Percentiles rank a stretch among this genome's conserved stretches.
These are phyloP conservation scores for Theobroma grandiflorum DNA, from an alignment of 441 rosid genomes.

Conservation along the genomic window DNA sequence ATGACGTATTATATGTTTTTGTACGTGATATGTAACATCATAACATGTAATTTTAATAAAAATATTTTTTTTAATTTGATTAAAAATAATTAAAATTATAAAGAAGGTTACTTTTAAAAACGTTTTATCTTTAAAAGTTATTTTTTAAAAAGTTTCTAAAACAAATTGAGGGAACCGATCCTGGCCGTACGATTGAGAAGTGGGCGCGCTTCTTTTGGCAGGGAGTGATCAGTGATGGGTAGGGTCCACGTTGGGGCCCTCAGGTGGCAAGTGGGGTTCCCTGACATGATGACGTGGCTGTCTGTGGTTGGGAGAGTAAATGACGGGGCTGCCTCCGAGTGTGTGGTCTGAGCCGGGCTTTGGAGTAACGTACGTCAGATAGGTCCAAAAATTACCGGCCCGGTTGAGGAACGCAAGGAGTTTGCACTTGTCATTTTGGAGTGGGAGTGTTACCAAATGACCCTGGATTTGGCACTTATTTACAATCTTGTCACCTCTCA, in stretches of 20 bases:
- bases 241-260: slow-evolving; percentile 2
- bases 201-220: neutral
- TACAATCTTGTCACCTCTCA: neutral
- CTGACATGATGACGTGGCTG: slow-evolving; percentile 32
- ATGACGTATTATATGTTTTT: too few relatives aligned
- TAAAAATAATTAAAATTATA: too few relatives aligned
- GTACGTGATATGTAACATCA: too few relatives aligned
- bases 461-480: neutral
- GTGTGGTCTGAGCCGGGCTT: neutral
- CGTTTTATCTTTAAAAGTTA: too few relatives aligned
- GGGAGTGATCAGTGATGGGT: neutral
- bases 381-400: slow-evolving; percentile 21
- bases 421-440: neutral
- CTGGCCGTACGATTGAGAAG: slow-evolving; percentile 12
- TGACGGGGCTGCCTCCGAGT: slow-evolving; percentile 19
- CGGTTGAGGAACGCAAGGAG: neutral
- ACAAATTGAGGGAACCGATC: neutral
- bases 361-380: slow-evolving; percentile 14
- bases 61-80: too few relatives aligned
- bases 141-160: too few relatives aligned
- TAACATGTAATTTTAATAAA: too few relatives aligned
- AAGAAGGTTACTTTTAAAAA: too few relatives aligned
- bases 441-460: neutral
- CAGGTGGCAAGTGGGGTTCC: slow-evolving; percentile 9
- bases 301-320: slow-evolving; percentile 29